These are phyloP conservation scores for Entophlyctis luteolus DNA, from an alignment of 192 early-diverging fungal genomes.

Conservation along the genomic window DNA sequence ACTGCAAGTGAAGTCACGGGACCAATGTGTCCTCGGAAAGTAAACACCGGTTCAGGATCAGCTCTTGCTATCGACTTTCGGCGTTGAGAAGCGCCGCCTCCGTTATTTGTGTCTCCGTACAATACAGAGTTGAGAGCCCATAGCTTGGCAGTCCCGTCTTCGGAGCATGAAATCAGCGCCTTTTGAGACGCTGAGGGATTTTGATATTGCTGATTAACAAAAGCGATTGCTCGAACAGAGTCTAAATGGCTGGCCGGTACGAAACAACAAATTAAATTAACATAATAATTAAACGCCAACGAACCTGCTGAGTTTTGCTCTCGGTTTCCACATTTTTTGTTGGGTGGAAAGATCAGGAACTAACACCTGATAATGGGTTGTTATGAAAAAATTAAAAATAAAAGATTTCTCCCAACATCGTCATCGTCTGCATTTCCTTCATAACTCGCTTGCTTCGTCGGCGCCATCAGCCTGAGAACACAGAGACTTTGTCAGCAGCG, in stretches of 20 bases:
- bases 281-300: not conserved
- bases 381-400: not conserved
- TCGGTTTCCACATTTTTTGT: slow-evolving; percentile 60
- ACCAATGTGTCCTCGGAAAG: slow-evolving; percentile 72
- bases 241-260: slow-evolving; percentile 61
- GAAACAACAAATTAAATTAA: not conserved
- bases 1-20: slow-evolving; percentile 66
- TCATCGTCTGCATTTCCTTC: not conserved
- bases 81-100: not conserved
- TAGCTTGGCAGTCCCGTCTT: slow-evolving; percentile 75
- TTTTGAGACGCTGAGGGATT: not conserved
- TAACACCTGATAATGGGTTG: not conserved
- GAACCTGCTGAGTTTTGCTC: slow-evolving; percentile 57
- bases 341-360: not conserved
- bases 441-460: not conserved
- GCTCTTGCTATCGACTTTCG: slow-evolving; percentile 1
- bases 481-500: not conserved
- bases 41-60: slow-evolving; percentile 67
- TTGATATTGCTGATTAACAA: slow-evolving; percentile 45
- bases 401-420: not conserved
- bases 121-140: slow-evolving; percentile 56
- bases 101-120: not conserved
- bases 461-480: not conserved
- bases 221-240: slow-evolving; percentile 58
- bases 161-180: slow-evolving; percentile 65